phyloP scores from a whole-genome alignment of 768 basidiomycete genomes.

The Leccinum disarticulatum region DNA sequence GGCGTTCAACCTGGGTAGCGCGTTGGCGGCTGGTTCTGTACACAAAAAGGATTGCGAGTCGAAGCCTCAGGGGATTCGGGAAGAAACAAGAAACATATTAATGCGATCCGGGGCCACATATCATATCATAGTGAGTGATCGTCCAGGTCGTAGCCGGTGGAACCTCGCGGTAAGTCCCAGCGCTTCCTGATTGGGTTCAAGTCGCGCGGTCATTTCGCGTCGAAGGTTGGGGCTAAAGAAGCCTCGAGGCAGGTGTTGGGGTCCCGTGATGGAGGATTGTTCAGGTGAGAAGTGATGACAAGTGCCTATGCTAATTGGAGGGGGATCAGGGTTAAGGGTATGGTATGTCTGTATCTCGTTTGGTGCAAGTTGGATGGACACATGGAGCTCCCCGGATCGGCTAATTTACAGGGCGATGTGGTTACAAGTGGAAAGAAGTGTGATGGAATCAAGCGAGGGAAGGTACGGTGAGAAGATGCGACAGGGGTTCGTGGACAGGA shows the following conservation, averaged over 20 bases:
- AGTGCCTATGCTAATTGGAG: too few species aligned
- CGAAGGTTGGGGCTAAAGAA: constrained; percentile 12
- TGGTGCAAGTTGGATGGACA: not conserved
- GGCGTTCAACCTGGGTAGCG: not conserved
- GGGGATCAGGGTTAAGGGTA: constrained; percentile 21
- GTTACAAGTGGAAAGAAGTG: constrained; percentile 4
- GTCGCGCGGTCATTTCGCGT: constrained; percentile 24
- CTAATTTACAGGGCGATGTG: constrained; percentile 11
- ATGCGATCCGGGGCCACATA: not conserved
- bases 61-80: not conserved
- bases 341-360: not conserved
- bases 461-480: constrained; percentile 8
- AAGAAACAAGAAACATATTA: not conserved
- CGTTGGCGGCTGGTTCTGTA: not conserved
- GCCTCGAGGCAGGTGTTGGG: constrained; percentile 29
- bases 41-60: not conserved
- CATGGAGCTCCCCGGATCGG: constrained; percentile 23
- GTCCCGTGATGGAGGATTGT: constrained; percentile 25
- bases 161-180: constrained; percentile 7
- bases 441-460: constrained; percentile 11
- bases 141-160: too few species aligned
- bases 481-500: not conserved
- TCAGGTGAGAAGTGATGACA: too few species aligned
- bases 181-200: constrained; percentile 8
- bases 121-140: not conserved